Conservation (phyloP, 78 protist species). For the Blattamonas nauphoetae region DNA sequence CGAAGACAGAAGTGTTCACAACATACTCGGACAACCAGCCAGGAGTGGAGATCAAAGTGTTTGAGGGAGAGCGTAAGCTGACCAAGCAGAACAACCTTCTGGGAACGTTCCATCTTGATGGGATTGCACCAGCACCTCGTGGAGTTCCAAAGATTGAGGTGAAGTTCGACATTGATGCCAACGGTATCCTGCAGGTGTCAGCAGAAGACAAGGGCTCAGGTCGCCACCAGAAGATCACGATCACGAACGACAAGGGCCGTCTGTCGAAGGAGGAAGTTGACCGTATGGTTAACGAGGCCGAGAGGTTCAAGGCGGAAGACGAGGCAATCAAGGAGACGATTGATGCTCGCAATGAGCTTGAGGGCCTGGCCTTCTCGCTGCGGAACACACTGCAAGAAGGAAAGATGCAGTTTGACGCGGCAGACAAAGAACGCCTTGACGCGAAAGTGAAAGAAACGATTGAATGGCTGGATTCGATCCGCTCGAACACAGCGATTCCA, state of each 20-base stretch:
- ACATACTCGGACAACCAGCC: constrained; percentile 77
- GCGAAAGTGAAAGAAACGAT: constrained; percentile 14
- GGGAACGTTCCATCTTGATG: constrained; percentile 59
- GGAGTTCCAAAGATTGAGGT: constrained; percentile 80
- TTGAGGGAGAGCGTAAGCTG: constrained; percentile 73
- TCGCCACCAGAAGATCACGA: constrained; percentile 65
- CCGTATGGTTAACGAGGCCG: constrained; percentile 88
- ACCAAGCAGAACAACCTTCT: constrained; percentile 69
- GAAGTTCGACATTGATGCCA: constrained; percentile 70
- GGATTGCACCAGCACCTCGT: constrained; percentile 76
- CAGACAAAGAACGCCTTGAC: constrained; percentile 23
- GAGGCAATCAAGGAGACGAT: constrained; percentile 45
- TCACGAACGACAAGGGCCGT: constrained; percentile 90
- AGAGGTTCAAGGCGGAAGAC: constrained; percentile 71
- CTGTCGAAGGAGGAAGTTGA: constrained; percentile 78
- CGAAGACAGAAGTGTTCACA: constrained; percentile 84
- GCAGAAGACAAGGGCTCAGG: constrained; percentile 71
- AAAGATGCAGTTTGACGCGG: constrained; percentile 23
- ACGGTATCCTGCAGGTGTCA: constrained; percentile 77
- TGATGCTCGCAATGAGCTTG: constrained; percentile 69
- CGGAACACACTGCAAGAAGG: constrained; percentile 48
- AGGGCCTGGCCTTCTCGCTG: constrained; percentile 30
- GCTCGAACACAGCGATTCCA: constrained; percentile 32
- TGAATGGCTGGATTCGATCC: constrained; percentile 14
- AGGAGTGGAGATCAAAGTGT: constrained; percentile 9